These are phyloP conservation scores for Suhomyces sp. DNA, from an alignment of 805 yeast genomes.

Conservation along the genomic window DNA sequence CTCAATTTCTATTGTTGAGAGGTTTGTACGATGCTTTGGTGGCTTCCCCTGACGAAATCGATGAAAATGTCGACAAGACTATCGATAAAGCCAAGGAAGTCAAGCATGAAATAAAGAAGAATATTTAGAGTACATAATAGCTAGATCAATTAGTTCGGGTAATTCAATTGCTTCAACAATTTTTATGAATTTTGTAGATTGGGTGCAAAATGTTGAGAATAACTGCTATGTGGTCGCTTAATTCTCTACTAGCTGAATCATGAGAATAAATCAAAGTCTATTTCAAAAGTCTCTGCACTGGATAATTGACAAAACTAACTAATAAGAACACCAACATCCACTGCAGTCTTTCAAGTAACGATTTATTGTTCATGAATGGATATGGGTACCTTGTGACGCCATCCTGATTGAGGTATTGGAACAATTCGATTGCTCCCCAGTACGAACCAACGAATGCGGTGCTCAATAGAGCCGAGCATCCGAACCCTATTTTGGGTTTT, in stretches of 20 bases:
- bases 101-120: not conserved
- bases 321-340: slow-evolving; percentile 11
- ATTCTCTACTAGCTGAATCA: no score
- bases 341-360: slow-evolving; percentile 3
- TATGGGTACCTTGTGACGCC: slow-evolving; percentile 15
- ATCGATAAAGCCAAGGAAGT: not conserved
- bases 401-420: slow-evolving; percentile 1
- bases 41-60: slow-evolving; percentile 6
- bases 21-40: slow-evolving; percentile 21
- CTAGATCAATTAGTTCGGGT: not conserved
- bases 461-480: not conserved
- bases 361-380: slow-evolving; percentile 14
- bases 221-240: not conserved
- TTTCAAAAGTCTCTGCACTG: not conserved
- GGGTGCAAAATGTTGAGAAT: not conserved
- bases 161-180: no score
- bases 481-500: slow-evolving; percentile 1
- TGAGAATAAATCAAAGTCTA: no score
- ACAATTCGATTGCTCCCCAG: slow-evolving; percentile 16
- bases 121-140: not conserved
- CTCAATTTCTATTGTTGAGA: slow-evolving; percentile 29
- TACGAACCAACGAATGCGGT: slow-evolving; percentile 12
- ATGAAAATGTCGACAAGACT: slow-evolving; percentile 1
- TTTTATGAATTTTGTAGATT: not conserved
- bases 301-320: slow-evolving; percentile 3